Conservation (phyloP, 352 stramenopile genomes). For the Phytophthora hybrid region DNA sequence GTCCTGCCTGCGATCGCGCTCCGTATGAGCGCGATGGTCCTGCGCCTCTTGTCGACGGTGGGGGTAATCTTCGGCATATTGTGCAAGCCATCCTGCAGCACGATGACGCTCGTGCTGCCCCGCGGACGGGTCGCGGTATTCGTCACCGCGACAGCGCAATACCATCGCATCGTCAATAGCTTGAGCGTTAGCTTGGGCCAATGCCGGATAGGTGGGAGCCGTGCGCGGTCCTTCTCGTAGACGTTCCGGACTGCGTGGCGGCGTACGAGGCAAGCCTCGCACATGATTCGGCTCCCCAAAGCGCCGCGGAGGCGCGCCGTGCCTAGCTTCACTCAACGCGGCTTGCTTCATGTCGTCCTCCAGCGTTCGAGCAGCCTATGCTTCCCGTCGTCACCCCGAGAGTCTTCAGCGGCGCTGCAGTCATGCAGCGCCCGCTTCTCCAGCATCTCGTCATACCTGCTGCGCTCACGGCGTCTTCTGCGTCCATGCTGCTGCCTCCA, state of each 20-base stretch:
- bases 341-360: background rate
- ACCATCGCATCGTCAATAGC: background rate
- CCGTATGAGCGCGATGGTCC: background rate
- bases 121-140: background rate
- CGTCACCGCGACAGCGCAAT: background rate
- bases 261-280: background rate
- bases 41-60: background rate
- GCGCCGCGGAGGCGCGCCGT: too few relatives aligned
- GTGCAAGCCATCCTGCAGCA: too few relatives aligned
- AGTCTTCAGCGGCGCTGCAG: background rate
- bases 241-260: background rate
- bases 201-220: background rate
- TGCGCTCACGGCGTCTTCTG: background rate
- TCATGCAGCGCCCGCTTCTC: background rate
- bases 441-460: background rate
- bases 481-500: too few relatives aligned
- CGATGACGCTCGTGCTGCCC: too few relatives aligned
- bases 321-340: background rate
- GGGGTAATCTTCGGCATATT: background rate
- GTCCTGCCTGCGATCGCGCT: background rate
- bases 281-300: background rate
- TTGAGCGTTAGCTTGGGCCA: background rate
- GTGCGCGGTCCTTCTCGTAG: background rate
- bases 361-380: background rate
- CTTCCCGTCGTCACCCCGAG: background rate